Evolutionary conservation across 1,284 basidiomycete species (phyloP).

Genomic region (Spongispora temasekensis): DNA sequence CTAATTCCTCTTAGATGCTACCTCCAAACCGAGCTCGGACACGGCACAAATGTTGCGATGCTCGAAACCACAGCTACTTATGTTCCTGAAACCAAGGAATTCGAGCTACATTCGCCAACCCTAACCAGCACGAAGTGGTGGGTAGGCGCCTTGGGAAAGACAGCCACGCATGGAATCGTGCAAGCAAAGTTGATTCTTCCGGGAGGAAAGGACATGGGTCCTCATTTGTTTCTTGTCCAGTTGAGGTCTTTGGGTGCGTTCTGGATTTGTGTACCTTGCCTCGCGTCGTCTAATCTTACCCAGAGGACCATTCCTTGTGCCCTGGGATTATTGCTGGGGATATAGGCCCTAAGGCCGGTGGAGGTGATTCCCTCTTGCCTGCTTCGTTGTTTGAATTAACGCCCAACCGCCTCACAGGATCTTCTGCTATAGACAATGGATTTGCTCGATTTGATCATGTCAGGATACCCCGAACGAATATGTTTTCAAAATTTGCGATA

Average conservation of each 20-base stretch:
- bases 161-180: conserved; percentile 77
- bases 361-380: conserved; percentile 41
- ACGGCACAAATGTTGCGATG: conserved; percentile 70
- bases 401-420: conserved; percentile 42
- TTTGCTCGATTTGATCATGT: conserved; percentile 71
- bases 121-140: conserved; percentile 84
- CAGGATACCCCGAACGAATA: conserved; percentile 71
- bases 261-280: not conserved
- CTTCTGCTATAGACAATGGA: conserved; percentile 65
- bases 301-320: conserved; percentile 60
- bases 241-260: conserved; percentile 56
- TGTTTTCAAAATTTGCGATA: conserved; percentile 76
- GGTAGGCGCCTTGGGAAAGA: conserved; percentile 73
- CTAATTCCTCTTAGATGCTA: conserved; percentile 46
- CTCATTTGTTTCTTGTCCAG: conserved; percentile 78
- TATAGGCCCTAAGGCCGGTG: conserved; percentile 44
- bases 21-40: conserved; percentile 75
- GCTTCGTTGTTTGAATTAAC: not conserved
- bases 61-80: conserved; percentile 83
- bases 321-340: conserved; percentile 76
- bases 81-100: conserved; percentile 65
- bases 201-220: conserved; percentile 64
- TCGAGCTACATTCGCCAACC: conserved; percentile 77
- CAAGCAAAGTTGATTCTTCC: conserved; percentile 76
- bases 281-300: conserved; percentile 6